Percentiles rank a stretch among this genome's conserved stretches.
Conservation (phyloP, 2,329 filamentous ascomycete species). For the Sordariomycetes sp. region DNA sequence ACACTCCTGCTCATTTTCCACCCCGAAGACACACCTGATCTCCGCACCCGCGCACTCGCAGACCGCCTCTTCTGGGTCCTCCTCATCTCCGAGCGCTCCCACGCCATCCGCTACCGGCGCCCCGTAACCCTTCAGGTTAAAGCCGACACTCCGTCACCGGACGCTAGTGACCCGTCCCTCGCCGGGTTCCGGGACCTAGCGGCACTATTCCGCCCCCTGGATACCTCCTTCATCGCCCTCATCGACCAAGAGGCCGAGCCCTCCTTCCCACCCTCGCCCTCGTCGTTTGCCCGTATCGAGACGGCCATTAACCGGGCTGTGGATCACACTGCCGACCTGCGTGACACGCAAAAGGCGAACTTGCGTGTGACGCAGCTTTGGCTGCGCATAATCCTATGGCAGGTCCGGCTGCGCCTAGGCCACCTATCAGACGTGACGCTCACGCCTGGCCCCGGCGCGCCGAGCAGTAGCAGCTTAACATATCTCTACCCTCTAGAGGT, state of each 20-base stretch:
- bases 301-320: constrained; percentile 21
- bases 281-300: constrained; percentile 19
- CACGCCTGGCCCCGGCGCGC: not conserved
- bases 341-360: constrained; percentile 30
- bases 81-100: constrained; percentile 27
- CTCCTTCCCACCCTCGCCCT: constrained; percentile 14
- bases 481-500: constrained; percentile 28
- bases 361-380: constrained; percentile 29
- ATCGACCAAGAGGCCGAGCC: constrained; percentile 22
- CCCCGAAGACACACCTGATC: constrained; percentile 13
- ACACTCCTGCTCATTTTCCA: constrained; percentile 22
- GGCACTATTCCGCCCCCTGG: constrained; percentile 24
- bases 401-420: constrained; percentile 26
- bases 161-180: constrained; percentile 15
- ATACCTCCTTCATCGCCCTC: constrained; percentile 26
- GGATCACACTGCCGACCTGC: constrained; percentile 16
- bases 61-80: constrained; percentile 28
- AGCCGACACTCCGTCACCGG: constrained; percentile 17
- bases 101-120: constrained; percentile 28
- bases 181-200: constrained; percentile 25
- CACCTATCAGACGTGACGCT: constrained; percentile 19
- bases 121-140: constrained; percentile 29
- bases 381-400: constrained; percentile 30
- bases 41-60: constrained; percentile 12
- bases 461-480: constrained; percentile 19